A percentile compares a stretch with the other conserved stretches of the same genome.
phyloP scores from a whole-genome alignment of 352 stramenopile species.

The Phytopythium litorale region DNA sequence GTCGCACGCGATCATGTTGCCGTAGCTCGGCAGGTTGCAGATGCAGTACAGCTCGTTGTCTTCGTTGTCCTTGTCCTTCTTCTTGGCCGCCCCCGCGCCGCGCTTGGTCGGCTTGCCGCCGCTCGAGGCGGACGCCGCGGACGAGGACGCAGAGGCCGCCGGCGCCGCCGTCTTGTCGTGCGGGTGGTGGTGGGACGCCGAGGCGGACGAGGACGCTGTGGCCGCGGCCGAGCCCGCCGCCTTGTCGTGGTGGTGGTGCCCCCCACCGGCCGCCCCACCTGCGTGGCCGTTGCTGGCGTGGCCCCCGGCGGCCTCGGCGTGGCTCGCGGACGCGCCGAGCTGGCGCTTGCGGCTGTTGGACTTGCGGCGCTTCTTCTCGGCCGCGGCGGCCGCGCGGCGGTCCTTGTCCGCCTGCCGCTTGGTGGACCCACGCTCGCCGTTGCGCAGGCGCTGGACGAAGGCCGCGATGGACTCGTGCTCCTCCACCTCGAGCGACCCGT shows the following conservation, averaged over 20 bases:
- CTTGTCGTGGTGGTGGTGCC: not conserved
- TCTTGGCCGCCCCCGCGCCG: constrained; percentile 26
- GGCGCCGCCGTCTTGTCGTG: not conserved
- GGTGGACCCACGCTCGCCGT: constrained; percentile 61
- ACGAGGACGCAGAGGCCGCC: not conserved
- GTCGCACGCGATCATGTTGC: constrained; percentile 89
- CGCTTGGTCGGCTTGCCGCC: constrained; percentile 15
- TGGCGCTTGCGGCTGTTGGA: constrained; percentile 69
- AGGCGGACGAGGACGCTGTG: not conserved
- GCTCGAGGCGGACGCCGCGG: not conserved
- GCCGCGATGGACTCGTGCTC: constrained; percentile 85
- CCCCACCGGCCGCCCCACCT: no score
- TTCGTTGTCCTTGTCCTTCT: constrained; percentile 68
- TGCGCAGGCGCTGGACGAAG: constrained; percentile 82
- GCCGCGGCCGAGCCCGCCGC: not conserved
- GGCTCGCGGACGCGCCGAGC: constrained; percentile 37
- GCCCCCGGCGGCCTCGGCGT: constrained; percentile 8
- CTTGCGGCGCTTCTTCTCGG: constrained; percentile 72
- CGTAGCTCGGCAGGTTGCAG: constrained; percentile 83
- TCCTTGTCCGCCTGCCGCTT: constrained; percentile 61
- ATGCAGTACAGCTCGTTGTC: constrained; percentile 89
- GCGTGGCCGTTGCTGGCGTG: constrained; percentile 5
- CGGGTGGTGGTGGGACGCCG: not conserved
- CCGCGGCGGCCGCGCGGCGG: constrained; percentile 29
- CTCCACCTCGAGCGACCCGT: constrained; percentile 73